phyloP scores from a whole-genome alignment of 2,329 filamentous ascomycete species.

The Arachnomyces sp. region DNA sequence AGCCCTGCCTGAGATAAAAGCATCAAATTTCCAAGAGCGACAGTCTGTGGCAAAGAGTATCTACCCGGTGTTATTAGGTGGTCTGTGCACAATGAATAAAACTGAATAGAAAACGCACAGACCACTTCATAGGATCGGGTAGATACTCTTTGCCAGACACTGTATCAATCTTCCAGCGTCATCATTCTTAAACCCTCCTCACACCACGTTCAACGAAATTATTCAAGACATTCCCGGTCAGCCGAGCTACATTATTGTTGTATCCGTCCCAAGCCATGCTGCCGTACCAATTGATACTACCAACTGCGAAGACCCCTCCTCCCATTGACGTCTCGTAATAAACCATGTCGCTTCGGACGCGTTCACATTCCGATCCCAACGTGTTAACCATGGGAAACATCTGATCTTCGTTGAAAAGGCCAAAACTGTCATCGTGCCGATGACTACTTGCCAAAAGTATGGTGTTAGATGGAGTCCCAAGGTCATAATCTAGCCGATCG shows the following conservation, averaged over 20 bases:
- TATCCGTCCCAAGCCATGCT: slow-evolving; percentile 19
- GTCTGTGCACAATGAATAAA: too few species aligned
- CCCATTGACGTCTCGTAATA: slow-evolving; percentile 18
- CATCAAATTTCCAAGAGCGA: too few species aligned
- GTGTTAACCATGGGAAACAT: slow-evolving; percentile 18
- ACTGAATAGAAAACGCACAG: too few species aligned
- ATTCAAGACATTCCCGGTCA: slow-evolving; percentile 18
- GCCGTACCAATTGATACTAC: slow-evolving; percentile 22
- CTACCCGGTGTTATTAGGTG: too few species aligned
- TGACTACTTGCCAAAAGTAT: slow-evolving; percentile 20
- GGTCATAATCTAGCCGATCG: slow-evolving; percentile 24
- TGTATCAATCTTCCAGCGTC: too few species aligned
- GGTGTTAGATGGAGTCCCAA: slow-evolving; percentile 23
- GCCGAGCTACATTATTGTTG: slow-evolving; percentile 18
- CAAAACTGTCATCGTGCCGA: slow-evolving; percentile 14
- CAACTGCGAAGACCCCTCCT: slow-evolving; percentile 19
- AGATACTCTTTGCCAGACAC: too few species aligned
- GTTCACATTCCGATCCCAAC: slow-evolving; percentile 14
- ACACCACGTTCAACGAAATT: slow-evolving; percentile 13
- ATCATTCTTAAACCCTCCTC: not conserved
- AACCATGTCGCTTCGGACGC: slow-evolving; percentile 17
- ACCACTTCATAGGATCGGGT: too few species aligned
- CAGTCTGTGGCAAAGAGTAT: too few species aligned
- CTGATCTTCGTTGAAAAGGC: slow-evolving; percentile 17
- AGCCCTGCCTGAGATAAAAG: too few species aligned